Conservation (phyloP, 2,329 filamentous ascomycete species). For the Helicocarpus griseus region DNA sequence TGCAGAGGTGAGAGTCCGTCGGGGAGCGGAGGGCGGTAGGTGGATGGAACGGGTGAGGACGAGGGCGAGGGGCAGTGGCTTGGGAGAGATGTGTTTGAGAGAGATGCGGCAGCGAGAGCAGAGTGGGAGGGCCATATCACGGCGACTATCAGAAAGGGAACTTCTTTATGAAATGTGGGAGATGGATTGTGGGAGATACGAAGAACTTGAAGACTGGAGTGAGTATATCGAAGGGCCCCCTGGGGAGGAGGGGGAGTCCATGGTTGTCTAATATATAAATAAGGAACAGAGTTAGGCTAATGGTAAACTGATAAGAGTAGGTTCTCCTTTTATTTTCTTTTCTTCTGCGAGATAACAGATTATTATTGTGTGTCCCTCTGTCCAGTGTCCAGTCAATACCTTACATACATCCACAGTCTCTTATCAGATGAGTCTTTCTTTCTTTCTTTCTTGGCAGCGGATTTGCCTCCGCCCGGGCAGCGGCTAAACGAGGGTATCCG, state of each 20-base stretch:
- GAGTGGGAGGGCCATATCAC: neutral
- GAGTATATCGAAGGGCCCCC: too few species aligned
- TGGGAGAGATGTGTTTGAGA: neutral
- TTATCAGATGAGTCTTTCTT: too few species aligned
- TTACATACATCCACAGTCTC: too few species aligned
- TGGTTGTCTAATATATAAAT: too few species aligned
- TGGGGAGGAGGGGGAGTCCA: neutral
- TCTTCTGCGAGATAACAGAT: neutral
- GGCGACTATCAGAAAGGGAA: neutral
- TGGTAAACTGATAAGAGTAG: too few species aligned
- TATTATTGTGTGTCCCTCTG: too few species aligned
- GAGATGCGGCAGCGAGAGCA: neutral
- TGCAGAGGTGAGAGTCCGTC: conserved; percentile 3
- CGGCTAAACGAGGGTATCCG: conserved; percentile 10
- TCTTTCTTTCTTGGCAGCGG: neutral
- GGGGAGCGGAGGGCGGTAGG: neutral
- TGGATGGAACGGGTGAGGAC: neutral
- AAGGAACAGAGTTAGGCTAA: too few species aligned
- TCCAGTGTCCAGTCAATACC: too few species aligned
- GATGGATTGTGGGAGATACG: neutral
- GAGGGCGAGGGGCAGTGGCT: neutral
- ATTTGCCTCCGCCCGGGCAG: neutral
- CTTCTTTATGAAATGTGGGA: neutral
- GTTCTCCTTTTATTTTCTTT: neutral
- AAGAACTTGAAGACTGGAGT: too few species aligned